These are phyloP conservation scores for Durotheca rogersii DNA, from an alignment of 495 filamentous ascomycete species.

Conservation along the genomic window DNA sequence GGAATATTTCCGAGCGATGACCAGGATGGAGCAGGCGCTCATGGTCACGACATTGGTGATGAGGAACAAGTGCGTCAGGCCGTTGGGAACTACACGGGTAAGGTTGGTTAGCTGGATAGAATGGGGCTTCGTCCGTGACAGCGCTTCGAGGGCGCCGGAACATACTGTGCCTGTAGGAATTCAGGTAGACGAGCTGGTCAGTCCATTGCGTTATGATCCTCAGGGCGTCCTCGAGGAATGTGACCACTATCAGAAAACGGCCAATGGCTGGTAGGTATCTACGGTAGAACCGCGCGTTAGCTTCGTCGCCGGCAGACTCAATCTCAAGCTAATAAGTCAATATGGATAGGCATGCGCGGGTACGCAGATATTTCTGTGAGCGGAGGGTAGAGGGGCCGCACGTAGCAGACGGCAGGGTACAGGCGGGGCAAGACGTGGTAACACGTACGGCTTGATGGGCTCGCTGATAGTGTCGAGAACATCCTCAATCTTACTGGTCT, in stretches of 20 bases:
- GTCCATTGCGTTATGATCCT: constrained; percentile 97
- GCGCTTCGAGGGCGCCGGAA: constrained; percentile 29
- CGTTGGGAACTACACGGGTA: constrained; percentile 68
- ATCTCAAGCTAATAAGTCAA: not conserved
- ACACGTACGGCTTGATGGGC: constrained; percentile 91
- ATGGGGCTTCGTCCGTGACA: not conserved
- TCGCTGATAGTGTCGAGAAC: constrained; percentile 84
- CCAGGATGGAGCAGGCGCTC: constrained; percentile 74
- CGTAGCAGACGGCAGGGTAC: not conserved
- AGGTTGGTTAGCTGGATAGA: constrained; percentile 16
- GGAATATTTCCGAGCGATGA: constrained; percentile 87
- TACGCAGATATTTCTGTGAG: not conserved
- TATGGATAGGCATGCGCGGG: not conserved
- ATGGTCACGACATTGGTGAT: constrained; percentile 89
- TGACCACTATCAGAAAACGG: constrained; percentile 96
- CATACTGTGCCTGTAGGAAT: constrained; percentile 90
- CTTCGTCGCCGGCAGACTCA: too few relatives aligned
- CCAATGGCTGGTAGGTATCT: constrained; percentile 95
- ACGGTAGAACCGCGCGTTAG: constrained; percentile 32
- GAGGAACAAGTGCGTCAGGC: constrained; percentile 92
- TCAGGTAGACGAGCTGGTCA: constrained; percentile 91
- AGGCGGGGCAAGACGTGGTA: constrained; percentile 3
- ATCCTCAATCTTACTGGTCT: constrained; percentile 98
- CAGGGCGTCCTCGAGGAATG: constrained; percentile 94
- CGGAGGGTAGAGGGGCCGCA: not conserved